Conservation (phyloP, 208 protist species). For the Trypanosoma avium region DNA sequence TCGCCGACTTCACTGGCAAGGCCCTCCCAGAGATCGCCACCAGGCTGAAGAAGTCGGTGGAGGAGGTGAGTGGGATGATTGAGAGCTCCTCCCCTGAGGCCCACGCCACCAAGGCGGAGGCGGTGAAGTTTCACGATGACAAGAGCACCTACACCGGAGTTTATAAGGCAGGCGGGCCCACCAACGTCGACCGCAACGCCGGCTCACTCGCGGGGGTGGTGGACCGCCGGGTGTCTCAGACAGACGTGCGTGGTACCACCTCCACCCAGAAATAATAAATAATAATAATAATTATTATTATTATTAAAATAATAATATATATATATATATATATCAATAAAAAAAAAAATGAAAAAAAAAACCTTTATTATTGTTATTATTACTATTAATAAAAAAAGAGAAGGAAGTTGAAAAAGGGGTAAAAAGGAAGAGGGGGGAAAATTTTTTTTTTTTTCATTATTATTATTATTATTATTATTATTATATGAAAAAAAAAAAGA, state of each 20-base stretch:
- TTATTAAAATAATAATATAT: slow-evolving; percentile 27
- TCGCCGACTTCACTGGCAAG: slow-evolving; percentile 62
- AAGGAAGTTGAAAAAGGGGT: background rate
- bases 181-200: slow-evolving; percentile 89
- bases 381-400: too few relatives aligned
- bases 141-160: slow-evolving; percentile 91
- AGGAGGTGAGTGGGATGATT: slow-evolving; percentile 65
- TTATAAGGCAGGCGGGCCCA: slow-evolving; percentile 85
- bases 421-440: background rate
- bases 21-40: slow-evolving; percentile 81
- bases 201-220: slow-evolving; percentile 82
- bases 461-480: too few relatives aligned
- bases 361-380: too few relatives aligned
- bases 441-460: too few relatives aligned
- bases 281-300: too few relatives aligned
- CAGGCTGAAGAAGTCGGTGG: slow-evolving; percentile 83
- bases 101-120: slow-evolving; percentile 77
- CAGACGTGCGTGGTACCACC: slow-evolving; percentile 78
- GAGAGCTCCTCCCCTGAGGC: slow-evolving; percentile 47
- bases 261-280: slow-evolving; percentile 60
- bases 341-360: slow-evolving; percentile 7
- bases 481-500: too few relatives aligned
- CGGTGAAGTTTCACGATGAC: slow-evolving; percentile 90
- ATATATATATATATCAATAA: background rate
- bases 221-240: slow-evolving; percentile 70